Conservation (phyloP, 2,329 filamentous ascomycete species). For the Mycosphaerelloides madeirae region DNA sequence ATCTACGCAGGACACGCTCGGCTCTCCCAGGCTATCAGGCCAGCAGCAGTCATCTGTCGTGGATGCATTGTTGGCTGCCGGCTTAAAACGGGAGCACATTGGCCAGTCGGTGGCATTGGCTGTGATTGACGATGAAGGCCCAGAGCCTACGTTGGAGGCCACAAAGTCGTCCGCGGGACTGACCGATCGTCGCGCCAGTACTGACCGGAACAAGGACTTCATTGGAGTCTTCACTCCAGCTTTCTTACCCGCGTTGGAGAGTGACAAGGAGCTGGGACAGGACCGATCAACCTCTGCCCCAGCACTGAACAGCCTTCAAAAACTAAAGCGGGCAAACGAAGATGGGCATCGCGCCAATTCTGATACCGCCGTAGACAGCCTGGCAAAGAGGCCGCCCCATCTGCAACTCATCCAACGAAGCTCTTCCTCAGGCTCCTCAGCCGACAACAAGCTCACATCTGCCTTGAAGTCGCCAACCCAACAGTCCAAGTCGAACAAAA, state of each 20-base stretch:
- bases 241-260: constrained; percentile 33
- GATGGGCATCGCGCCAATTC: constrained; percentile 26
- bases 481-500: constrained; percentile 21
- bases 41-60: constrained; percentile 18
- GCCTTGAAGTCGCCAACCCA: constrained; percentile 32
- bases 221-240: constrained; percentile 35
- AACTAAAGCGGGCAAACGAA: neutral
- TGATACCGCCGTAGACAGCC: constrained; percentile 25
- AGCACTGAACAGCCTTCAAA: constrained; percentile 2
- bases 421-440: constrained; percentile 34
- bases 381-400: constrained; percentile 28
- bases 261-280: constrained; percentile 3
- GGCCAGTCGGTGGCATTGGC: constrained; percentile 16
- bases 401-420: constrained; percentile 29
- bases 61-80: constrained; percentile 21
- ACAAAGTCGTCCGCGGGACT: constrained; percentile 18
- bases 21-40: constrained; percentile 6
- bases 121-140: constrained; percentile 14
- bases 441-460: constrained; percentile 31
- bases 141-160: constrained; percentile 8
- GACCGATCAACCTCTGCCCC: constrained; percentile 28
- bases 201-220: constrained; percentile 31
- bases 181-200: constrained; percentile 22
- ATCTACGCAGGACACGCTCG: constrained; percentile 8
- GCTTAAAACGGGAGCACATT: constrained; percentile 19